Base-by-base conservation (phyloP, 1,284 basidiomycete species). In the Rhodotorula sp. region DNA sequence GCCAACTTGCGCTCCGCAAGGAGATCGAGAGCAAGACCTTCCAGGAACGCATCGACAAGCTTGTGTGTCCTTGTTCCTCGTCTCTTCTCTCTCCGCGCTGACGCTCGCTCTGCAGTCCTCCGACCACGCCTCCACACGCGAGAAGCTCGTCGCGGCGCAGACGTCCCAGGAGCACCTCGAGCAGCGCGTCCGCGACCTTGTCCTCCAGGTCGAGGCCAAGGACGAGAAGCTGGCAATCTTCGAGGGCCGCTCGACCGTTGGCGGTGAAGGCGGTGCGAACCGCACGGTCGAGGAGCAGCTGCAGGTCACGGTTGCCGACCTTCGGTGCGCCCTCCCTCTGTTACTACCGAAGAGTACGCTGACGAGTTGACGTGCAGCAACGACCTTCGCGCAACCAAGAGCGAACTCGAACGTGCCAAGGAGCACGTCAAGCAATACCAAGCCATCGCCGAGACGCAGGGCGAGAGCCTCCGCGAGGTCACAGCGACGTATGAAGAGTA, bases 211-310 rank as follows among this genome's bases (percentile, higher is more conserved):
- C 17, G 88, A 90, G 73, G 89, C 90, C 50, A 88, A 89, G 70
- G 86, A 89, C 66, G 91, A 93, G 83, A 93, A 92, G 81, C 85
- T 95, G 36, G 85, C 91, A 8, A 90, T 95, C 3, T 95, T 93
- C 77, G 92, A 95, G 80, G 87, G 91, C 34, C 85, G 90, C 59
- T 81, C 81, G 61, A 76, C 76, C 53, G 36, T 71, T 51, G 66
- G 74, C 27, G 56, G 82, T 48, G 75, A 81, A 27, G 73, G 80
- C 7, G 75, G 77, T 85, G 67, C 84, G 85, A 72, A 85, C 84
- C 48, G 64, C 63, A 87, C 84, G 59, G 86, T 85, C 37, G 91
- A 93, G 78, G 89, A 92, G 78, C 90, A 91, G 78, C 85, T 95
- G 9, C 89, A 93, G 81, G 85, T 88, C 32, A 91, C 94, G 79